Evolutionary conservation across 768 basidiomycete genomes (phyloP).

Genomic region (Lactarius quietus): DNA sequence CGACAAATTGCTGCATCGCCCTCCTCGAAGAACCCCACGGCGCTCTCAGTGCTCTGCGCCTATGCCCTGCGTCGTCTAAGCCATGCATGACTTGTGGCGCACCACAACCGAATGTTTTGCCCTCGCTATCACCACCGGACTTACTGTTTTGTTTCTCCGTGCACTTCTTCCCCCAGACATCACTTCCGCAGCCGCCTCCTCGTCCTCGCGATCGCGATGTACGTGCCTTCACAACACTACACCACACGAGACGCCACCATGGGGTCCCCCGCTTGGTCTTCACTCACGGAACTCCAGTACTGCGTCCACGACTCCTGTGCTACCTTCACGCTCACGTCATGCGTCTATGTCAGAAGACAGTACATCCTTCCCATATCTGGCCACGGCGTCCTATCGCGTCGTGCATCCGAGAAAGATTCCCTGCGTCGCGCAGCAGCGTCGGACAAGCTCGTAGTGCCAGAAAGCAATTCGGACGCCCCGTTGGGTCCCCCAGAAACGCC

Average conservation of each 20-base stretch:
- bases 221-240: constrained; percentile 56
- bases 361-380: constrained; percentile 74
- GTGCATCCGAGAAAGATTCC: constrained; percentile 65
- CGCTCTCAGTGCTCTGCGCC: constrained; percentile 53
- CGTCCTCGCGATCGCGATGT: constrained; percentile 59
- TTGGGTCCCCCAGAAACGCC: constrained; percentile 25
- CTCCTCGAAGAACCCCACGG: constrained; percentile 60
- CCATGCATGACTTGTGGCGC: constrained; percentile 72
- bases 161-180: constrained; percentile 49
- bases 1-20: constrained; percentile 59
- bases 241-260: constrained; percentile 39
- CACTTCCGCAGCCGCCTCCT: neutral
- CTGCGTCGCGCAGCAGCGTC: constrained; percentile 42
- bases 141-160: constrained; percentile 62
- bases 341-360: constrained; percentile 47
- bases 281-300: constrained; percentile 64
- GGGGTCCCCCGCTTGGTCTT: constrained; percentile 44
- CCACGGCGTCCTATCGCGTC: constrained; percentile 72
- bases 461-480: constrained; percentile 34
- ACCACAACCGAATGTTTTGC: constrained; percentile 61
- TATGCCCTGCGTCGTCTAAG: constrained; percentile 51
- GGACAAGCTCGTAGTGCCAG: constrained; percentile 46
- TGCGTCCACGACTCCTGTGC: constrained; percentile 39
- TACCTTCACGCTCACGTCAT: constrained; percentile 47
- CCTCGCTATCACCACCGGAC: constrained; percentile 62